Conservation (phyloP, 495 filamentous ascomycete genomes). For the Penicillium robsamsonii region DNA sequence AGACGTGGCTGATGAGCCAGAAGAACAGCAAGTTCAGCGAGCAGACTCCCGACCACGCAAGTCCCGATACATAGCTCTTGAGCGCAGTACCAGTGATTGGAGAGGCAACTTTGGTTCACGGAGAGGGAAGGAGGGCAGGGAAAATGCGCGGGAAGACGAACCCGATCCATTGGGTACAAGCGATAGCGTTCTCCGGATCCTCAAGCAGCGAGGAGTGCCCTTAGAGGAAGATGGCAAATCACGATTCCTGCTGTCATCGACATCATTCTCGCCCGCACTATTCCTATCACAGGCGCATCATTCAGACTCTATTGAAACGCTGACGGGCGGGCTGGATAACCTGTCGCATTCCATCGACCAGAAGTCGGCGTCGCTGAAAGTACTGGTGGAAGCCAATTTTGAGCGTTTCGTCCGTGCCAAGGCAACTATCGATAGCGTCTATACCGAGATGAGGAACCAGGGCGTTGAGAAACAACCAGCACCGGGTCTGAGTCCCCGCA, state of each 20-base stretch:
- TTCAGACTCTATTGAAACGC: constrained; percentile 71
- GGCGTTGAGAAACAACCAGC: constrained; percentile 57
- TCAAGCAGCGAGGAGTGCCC: constrained; percentile 71
- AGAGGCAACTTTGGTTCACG: constrained; percentile 68
- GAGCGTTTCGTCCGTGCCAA: constrained; percentile 96
- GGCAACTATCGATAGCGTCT: constrained; percentile 95
- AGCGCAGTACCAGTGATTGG: constrained; percentile 65
- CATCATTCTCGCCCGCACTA: constrained; percentile 86
- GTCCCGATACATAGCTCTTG: constrained; percentile 80
- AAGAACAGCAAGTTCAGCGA: constrained; percentile 56
- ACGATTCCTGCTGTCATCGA: constrained; percentile 90
- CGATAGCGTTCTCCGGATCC: constrained; percentile 77
- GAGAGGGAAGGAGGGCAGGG: constrained; percentile 62
- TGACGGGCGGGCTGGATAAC: constrained; percentile 76
- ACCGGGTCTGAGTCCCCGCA: constrained; percentile 54
- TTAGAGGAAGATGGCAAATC: constrained; percentile 90
- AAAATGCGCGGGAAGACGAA: constrained; percentile 85
- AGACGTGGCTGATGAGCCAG: constrained; percentile 66
- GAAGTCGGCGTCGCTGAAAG: constrained; percentile 92
- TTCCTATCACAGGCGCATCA: constrained; percentile 91
- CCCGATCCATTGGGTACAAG: constrained; percentile 80
- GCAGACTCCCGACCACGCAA: constrained; percentile 59
- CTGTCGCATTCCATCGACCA: constrained; percentile 91
- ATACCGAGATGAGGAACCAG: constrained; percentile 93
- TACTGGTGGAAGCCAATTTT: constrained; percentile 94